These are phyloP conservation scores for Aspergillus clavatus DNA, from an alignment of 2,329 filamentous ascomycete genomes.

Conservation along the genomic window DNA sequence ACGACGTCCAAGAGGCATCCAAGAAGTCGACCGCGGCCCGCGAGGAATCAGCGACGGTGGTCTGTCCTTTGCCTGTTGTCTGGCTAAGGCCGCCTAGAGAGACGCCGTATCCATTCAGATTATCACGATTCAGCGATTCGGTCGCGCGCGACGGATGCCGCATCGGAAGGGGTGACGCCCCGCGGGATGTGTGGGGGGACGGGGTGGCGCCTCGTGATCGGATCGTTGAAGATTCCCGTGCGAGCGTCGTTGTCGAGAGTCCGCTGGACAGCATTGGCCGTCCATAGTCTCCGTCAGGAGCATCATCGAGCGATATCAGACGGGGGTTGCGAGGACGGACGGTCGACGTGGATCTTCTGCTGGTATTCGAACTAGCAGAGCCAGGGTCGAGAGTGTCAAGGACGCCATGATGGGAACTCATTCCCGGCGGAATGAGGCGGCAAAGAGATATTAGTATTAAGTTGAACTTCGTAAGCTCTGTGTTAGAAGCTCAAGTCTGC, in stretches of 20 bases:
- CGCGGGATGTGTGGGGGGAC: slow-evolving; percentile 34
- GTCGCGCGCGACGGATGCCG: slow-evolving; percentile 33
- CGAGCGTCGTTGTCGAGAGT: slow-evolving; percentile 21
- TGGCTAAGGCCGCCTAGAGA: slow-evolving; percentile 23
- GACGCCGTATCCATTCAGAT: slow-evolving; percentile 16
- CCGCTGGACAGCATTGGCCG: slow-evolving; percentile 23
- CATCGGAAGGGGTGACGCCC: slow-evolving; percentile 37
- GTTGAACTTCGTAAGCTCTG: slow-evolving; percentile 20
- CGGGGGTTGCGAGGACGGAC: slow-evolving; percentile 43
- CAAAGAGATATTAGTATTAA: slow-evolving; percentile 13
- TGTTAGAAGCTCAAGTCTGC: slow-evolving; percentile 16
- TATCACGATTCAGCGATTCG: slow-evolving; percentile 19
- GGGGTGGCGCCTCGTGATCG: slow-evolving; percentile 40
- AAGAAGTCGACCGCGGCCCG: slow-evolving; percentile 34
- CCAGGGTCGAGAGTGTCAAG: slow-evolving; percentile 34
- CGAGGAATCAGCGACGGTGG: slow-evolving; percentile 22
- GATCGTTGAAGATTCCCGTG: slow-evolving; percentile 29
- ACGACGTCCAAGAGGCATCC: slow-evolving; percentile 46
- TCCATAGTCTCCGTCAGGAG: slow-evolving; percentile 26
- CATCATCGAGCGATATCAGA: slow-evolving; percentile 41
- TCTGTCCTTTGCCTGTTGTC: slow-evolving; percentile 19
- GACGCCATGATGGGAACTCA: slow-evolving; percentile 39
- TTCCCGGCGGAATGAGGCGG: slow-evolving; percentile 28
- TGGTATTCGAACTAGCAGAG: slow-evolving; percentile 28
- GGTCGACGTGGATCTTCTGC: slow-evolving; percentile 32